These are phyloP conservation scores for Trypanosoma platydactyli DNA, from an alignment of 208 protist species.

Conservation along the genomic window DNA sequence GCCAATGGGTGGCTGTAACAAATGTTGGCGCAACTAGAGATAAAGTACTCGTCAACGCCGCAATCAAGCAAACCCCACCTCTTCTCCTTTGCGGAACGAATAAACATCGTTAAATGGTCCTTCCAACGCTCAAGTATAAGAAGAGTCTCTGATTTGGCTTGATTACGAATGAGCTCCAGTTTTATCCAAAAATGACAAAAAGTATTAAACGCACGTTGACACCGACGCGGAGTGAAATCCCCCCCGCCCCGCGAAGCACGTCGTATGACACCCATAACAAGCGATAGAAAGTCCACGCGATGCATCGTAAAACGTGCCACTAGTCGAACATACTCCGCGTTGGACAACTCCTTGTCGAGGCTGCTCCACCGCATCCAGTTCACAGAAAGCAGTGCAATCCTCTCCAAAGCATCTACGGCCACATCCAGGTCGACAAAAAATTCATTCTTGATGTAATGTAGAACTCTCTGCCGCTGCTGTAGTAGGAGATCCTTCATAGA, in stretches of 20 bases:
- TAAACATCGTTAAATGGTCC: slow-evolving; percentile 76
- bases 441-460: slow-evolving; percentile 45
- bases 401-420: slow-evolving; percentile 46
- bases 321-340: slow-evolving; percentile 47
- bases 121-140: slow-evolving; percentile 72
- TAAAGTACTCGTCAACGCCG: slow-evolving; percentile 72
- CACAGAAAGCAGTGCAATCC: slow-evolving; percentile 59
- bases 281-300: slow-evolving; percentile 72
- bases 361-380: slow-evolving; percentile 85
- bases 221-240: slow-evolving; percentile 26
- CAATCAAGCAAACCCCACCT: slow-evolving; percentile 59
- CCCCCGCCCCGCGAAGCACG: slow-evolving; percentile 18
- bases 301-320: slow-evolving; percentile 85
- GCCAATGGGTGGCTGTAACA: slow-evolving; percentile 36
- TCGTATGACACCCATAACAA: slow-evolving; percentile 60
- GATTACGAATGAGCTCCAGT: slow-evolving; percentile 71
- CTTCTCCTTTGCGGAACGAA: slow-evolving; percentile 47
- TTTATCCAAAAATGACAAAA: slow-evolving; percentile 75
- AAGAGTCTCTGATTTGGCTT: slow-evolving; percentile 33
- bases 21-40: slow-evolving; percentile 50
- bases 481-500: slow-evolving; percentile 43
- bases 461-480: slow-evolving; percentile 36
- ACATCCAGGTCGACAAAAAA: neutral
- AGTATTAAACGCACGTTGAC: slow-evolving; percentile 74
- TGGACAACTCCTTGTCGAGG: slow-evolving; percentile 29